Percentiles rank a stretch among this genome's conserved stretches.
phyloP scores from a whole-genome alignment of 495 filamentous ascomycete genomes.

The Annulohypoxylon stygium region DNA sequence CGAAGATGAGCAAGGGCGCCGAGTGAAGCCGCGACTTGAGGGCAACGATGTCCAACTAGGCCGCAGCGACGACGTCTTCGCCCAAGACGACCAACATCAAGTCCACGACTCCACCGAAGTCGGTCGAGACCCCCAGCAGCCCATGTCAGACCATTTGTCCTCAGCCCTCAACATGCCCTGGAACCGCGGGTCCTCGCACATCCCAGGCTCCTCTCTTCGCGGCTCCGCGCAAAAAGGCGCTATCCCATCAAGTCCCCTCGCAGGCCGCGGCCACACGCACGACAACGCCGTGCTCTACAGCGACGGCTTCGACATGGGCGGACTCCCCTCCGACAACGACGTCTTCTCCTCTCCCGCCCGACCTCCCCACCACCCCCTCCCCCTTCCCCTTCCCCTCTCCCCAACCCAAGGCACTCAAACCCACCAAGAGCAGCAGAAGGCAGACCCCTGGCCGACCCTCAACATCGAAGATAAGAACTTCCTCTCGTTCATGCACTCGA shows the following conservation, averaged over 20 bases:
- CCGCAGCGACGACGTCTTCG: constrained; percentile 41
- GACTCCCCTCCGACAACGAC: constrained; percentile 43
- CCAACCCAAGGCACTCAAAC: background rate
- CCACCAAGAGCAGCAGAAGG: constrained; percentile 3
- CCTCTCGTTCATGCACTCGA: constrained; percentile 68
- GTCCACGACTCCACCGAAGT: constrained; percentile 49
- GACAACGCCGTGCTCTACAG: constrained; percentile 48
- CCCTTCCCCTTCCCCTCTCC: background rate
- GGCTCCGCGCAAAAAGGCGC: constrained; percentile 52
- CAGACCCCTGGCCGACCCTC: constrained; percentile 39
- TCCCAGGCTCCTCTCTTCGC: constrained; percentile 58
- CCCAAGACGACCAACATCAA: constrained; percentile 37
- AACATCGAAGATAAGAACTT: constrained; percentile 59
- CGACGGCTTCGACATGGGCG: constrained; percentile 49
- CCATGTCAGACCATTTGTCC: constrained; percentile 57
- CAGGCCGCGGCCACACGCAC: constrained; percentile 49
- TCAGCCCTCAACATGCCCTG: constrained; percentile 57
- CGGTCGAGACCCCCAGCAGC: constrained; percentile 53
- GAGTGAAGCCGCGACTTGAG: constrained; percentile 46
- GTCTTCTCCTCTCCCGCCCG: constrained; percentile 30
- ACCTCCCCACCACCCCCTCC: background rate
- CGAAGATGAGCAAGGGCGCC: constrained; percentile 39
- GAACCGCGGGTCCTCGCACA: constrained; percentile 59
- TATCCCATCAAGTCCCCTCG: constrained; percentile 56
- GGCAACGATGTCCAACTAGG: constrained; percentile 38